phyloP scores from a whole-genome alignment of 2,329 filamentous ascomycete species.

The Talaromyces sp. region DNA sequence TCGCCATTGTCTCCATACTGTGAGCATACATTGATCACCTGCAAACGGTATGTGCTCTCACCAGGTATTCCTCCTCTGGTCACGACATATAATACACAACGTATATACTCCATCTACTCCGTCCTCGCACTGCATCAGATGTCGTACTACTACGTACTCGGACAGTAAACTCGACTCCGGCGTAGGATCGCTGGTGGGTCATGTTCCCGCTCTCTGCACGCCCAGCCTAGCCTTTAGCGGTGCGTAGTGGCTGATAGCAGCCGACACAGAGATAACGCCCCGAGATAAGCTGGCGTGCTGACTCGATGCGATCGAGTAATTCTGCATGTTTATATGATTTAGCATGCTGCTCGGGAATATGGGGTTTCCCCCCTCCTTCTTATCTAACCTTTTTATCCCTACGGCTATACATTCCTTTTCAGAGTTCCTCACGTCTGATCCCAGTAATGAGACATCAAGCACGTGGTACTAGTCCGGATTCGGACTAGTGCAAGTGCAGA shows the following conservation, averaged over 20 bases:
- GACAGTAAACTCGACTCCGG: neutral
- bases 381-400: neutral
- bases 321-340: neutral
- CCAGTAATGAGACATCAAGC: neutral
- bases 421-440: neutral
- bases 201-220: neutral
- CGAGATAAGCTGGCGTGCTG: conserved; percentile 9
- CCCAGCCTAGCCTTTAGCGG: neutral
- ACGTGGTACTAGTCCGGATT: neutral
- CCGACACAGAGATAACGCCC: neutral
- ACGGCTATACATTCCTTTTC: too few relatives aligned
- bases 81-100: neutral
- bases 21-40: neutral
- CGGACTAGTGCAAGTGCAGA: neutral
- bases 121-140: too few relatives aligned
- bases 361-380: neutral
- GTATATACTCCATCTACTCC: too few relatives aligned
- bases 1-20: neutral
- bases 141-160: neutral
- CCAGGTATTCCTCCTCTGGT: neutral
- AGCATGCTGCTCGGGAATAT: neutral
- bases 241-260: neutral
- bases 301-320: conserved; percentile 22
- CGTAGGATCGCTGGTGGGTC: neutral
- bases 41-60: neutral